phyloP scores from a whole-genome alignment of 1,284 basidiomycete genomes.

The Ganoderma multipileum region DNA sequence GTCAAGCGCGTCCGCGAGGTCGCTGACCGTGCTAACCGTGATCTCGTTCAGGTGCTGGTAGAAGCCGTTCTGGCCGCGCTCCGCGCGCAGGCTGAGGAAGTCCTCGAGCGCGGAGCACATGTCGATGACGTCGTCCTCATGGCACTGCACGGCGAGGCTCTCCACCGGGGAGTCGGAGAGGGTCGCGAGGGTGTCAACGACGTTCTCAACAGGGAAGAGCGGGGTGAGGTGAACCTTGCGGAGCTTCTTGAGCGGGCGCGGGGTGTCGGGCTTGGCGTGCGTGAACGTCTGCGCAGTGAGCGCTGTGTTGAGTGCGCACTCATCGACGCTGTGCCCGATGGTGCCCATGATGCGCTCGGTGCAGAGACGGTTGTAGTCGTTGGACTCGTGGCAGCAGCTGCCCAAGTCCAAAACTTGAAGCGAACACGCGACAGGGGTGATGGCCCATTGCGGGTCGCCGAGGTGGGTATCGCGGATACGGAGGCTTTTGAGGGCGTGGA shows the following conservation, averaged over 20 bases:
- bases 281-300: conserved; percentile 51
- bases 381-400: conserved; percentile 60
- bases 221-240: conserved; percentile 65
- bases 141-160: conserved; percentile 61
- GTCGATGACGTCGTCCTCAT: conserved; percentile 65
- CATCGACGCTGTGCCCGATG: conserved; percentile 58
- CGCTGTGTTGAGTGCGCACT: conserved; percentile 60
- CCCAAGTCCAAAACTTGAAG: conserved; percentile 67
- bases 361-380: conserved; percentile 58
- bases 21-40: conserved; percentile 38
- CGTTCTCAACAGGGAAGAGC: conserved; percentile 65
- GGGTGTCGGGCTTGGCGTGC: conserved; percentile 52
- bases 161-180: conserved; percentile 69
- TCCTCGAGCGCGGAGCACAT: conserved; percentile 61
- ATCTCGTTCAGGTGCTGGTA: conserved; percentile 41
- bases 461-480: conserved; percentile 74
- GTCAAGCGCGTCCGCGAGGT: conserved; percentile 37
- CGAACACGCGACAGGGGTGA: conserved; percentile 53
- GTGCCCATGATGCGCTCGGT: conserved; percentile 65
- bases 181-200: conserved; percentile 63
- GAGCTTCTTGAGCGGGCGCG: conserved; percentile 57
- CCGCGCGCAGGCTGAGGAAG: conserved; percentile 58
- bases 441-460: conserved; percentile 64
- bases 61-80: conserved; percentile 48
- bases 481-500: conserved; percentile 66